Percentiles rank a stretch among this genome's conserved stretches.
Evolutionary conservation across 805 yeast genomes (phyloP).

Genomic region (Metschnikowia dekortorum): DNA sequence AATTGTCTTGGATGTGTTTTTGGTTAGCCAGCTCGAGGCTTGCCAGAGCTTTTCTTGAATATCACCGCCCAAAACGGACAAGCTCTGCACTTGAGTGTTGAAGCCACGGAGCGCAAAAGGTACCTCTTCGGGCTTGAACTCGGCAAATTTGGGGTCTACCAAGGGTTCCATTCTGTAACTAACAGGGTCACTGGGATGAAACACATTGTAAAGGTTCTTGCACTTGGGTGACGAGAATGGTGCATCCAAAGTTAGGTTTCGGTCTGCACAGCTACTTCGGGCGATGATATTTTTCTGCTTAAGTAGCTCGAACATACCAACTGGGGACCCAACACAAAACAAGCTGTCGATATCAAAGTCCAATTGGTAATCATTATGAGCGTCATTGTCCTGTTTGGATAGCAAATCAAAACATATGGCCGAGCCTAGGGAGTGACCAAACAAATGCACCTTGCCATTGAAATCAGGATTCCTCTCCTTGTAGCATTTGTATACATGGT

Average conservation of each 20-base stretch:
- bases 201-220: constrained; percentile 69
- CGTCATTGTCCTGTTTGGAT: constrained; percentile 40
- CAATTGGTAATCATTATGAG: constrained; percentile 35
- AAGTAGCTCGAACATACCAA: constrained; percentile 78
- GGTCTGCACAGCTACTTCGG: constrained; percentile 20
- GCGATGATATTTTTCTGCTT: constrained; percentile 58
- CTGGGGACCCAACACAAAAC: constrained; percentile 86
- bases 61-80: constrained; percentile 36
- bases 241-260: constrained; percentile 7
- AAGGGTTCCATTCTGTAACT: constrained; percentile 89
- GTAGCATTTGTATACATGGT: constrained; percentile 56
- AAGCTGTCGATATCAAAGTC: constrained; percentile 70
- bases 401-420: constrained; percentile 77
- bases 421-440: constrained; percentile 93
- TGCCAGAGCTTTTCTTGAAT: constrained; percentile 30
- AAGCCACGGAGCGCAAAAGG: constrained; percentile 53
- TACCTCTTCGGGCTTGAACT: constrained; percentile 50
- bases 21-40: constrained; percentile 34
- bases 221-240: constrained; percentile 49
- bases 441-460: constrained; percentile 73
- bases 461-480: constrained; percentile 63
- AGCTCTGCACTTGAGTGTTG: constrained; percentile 46
- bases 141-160: constrained; percentile 46
- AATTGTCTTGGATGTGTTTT: constrained; percentile 4
- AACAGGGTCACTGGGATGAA: constrained; percentile 89